These are phyloP conservation scores for Lactarius psammicola DNA, from an alignment of 768 basidiomycete genomes.

Conservation along the genomic window DNA sequence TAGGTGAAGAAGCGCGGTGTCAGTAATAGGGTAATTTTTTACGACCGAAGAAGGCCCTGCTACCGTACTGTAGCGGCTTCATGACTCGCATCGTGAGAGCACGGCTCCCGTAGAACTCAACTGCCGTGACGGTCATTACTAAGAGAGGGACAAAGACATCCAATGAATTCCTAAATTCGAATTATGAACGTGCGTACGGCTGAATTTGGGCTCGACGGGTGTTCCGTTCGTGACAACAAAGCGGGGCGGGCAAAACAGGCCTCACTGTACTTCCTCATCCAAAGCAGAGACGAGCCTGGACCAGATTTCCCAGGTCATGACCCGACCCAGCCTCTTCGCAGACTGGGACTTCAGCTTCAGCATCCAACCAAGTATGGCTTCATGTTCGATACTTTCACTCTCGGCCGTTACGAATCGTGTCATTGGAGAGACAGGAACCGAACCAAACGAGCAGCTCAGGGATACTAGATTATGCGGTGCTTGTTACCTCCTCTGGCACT, in stretches of 20 bases:
- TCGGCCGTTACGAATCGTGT: not conserved
- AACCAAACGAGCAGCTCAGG: not conserved
- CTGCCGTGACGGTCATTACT: not conserved
- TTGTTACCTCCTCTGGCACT: not conserved
- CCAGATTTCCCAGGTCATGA: not conserved
- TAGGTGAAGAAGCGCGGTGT: not conserved
- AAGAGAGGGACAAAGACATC: not conserved
- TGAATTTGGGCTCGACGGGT: not conserved
- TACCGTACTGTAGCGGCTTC: not conserved
- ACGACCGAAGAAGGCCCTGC: not conserved
- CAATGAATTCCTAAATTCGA: not conserved
- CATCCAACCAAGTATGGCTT: not conserved
- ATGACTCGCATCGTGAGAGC: not conserved
- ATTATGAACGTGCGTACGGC: not conserved
- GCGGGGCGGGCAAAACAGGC: not conserved
- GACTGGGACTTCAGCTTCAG: not conserved
- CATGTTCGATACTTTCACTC: not conserved
- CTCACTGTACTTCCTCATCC: not conserved
- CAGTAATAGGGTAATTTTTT: not conserved
- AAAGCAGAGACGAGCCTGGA: not conserved
- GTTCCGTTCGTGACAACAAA: not conserved
- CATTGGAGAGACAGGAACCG: not conserved
- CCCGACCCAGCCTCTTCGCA: not conserved
- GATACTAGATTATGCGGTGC: not conserved
- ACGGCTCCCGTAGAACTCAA: not conserved